phyloP scores from a whole-genome alignment of 2,329 filamentous ascomycete genomes.

The Exophiala lecanii-corni region DNA sequence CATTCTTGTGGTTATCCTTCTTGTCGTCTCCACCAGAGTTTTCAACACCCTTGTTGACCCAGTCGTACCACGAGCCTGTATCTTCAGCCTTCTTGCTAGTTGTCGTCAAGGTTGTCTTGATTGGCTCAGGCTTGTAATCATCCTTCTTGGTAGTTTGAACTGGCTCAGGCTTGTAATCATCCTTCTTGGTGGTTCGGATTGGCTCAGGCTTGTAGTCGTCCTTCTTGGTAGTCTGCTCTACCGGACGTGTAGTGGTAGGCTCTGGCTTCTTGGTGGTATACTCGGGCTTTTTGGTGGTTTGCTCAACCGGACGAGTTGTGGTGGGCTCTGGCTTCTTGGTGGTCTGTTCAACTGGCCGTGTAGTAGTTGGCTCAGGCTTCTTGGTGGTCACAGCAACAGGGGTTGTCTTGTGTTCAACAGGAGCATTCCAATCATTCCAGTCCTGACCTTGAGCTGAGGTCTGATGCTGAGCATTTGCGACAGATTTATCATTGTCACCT shows the following conservation, averaged over 20 bases:
- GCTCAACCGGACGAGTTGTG: background rate
- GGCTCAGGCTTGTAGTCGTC: background rate
- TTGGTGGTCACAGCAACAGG: background rate
- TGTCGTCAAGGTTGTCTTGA: background rate
- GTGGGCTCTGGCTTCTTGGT: background rate
- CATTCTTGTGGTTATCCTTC: slow-evolving; percentile 1
- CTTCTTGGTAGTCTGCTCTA: background rate
- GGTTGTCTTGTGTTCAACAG: background rate
- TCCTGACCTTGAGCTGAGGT: background rate
- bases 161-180: background rate
- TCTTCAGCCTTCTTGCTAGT: background rate
- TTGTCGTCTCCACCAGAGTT: background rate
- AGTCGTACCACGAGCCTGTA: background rate
- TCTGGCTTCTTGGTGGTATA: background rate
- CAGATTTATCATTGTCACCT: background rate
- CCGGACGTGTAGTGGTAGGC: background rate
- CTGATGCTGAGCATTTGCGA: background rate
- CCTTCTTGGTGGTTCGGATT: background rate
- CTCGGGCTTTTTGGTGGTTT: background rate
- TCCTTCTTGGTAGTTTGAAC: no score
- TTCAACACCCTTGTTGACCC: background rate
- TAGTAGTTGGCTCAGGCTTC: background rate
- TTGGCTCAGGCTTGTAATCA: background rate
- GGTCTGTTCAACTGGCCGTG: background rate
- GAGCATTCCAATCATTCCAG: slow-evolving; percentile 9